These are phyloP conservation scores for Linnemannia zychae DNA, from an alignment of 192 early-diverging fungal species.

Conservation along the genomic window DNA sequence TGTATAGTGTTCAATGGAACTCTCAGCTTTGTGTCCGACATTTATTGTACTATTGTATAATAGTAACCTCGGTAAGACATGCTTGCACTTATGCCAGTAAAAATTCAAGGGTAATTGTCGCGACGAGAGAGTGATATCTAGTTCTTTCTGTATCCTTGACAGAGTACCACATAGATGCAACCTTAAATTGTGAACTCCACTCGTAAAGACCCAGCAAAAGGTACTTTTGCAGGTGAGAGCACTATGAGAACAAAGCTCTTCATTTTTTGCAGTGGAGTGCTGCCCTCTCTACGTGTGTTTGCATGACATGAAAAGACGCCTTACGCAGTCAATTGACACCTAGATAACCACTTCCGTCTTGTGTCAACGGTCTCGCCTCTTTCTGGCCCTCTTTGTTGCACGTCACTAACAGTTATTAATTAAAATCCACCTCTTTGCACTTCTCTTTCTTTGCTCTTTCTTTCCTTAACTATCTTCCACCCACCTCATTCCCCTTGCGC, in stretches of 20 bases:
- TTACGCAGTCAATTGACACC: not conserved
- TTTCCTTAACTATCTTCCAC: not conserved
- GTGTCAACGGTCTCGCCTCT: too few relatives aligned
- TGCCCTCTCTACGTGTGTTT: not conserved
- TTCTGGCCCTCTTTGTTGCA: too few relatives aligned
- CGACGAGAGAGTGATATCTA: not conserved
- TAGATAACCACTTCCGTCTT: not conserved
- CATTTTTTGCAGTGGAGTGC: too few relatives aligned
- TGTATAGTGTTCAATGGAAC: not conserved
- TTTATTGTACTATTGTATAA: not conserved
- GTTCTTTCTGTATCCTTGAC: not conserved
- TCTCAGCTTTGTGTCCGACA: conserved; percentile 2
- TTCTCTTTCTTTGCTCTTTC: too few relatives aligned
- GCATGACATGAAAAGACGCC: not conserved
- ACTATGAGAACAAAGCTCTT: too few relatives aligned
- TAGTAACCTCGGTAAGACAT: not conserved
- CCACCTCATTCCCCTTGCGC: not conserved
- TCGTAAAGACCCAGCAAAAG: too few relatives aligned
- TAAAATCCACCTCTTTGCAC: too few relatives aligned
- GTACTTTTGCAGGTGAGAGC: not conserved
- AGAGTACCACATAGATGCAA: not conserved
- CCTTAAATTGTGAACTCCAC: not conserved
- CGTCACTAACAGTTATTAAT: too few relatives aligned
- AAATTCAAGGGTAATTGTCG: not conserved
- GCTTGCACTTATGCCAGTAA: not conserved